phyloP scores from a whole-genome alignment of 2,329 filamentous ascomycete genomes.

The Penicillium corylophilum region DNA sequence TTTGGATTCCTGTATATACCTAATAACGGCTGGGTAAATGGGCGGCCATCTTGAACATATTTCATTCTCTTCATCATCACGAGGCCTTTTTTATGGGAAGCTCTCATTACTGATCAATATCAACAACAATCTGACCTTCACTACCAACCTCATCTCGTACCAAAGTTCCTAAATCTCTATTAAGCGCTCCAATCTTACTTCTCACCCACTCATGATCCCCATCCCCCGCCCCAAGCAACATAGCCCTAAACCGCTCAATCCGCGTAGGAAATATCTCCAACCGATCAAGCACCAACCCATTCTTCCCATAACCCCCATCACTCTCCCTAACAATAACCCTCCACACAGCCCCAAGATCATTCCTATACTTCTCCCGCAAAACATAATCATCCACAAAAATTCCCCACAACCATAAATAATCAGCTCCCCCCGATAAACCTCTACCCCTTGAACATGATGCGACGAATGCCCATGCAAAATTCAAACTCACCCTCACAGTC shows the following conservation, averaged over 20 bases:
- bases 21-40: neutral
- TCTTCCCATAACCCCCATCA: neutral
- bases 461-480: constrained; percentile 44
- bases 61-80: neutral
- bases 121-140: constrained; percentile 34
- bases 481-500: constrained; percentile 44
- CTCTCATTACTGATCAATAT: constrained; percentile 8
- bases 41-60: neutral
- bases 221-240: constrained; percentile 29
- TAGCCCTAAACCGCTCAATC: constrained; percentile 34
- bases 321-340: constrained; percentile 31
- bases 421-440: constrained; percentile 35
- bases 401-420: constrained; percentile 45
- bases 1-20: neutral
- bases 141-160: constrained; percentile 22
- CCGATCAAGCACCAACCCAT: constrained; percentile 21
- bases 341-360: constrained; percentile 44
- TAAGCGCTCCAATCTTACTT: constrained; percentile 29
- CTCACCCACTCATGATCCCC: constrained; percentile 34
- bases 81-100: neutral
- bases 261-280: constrained; percentile 40
- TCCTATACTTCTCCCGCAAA: constrained; percentile 33
- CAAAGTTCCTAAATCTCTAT: constrained; percentile 29
- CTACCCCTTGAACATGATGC: constrained; percentile 44
- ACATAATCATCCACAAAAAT: constrained; percentile 47